phyloP scores from a whole-genome alignment of 306 rosid species.

The Vigna radiata region DNA sequence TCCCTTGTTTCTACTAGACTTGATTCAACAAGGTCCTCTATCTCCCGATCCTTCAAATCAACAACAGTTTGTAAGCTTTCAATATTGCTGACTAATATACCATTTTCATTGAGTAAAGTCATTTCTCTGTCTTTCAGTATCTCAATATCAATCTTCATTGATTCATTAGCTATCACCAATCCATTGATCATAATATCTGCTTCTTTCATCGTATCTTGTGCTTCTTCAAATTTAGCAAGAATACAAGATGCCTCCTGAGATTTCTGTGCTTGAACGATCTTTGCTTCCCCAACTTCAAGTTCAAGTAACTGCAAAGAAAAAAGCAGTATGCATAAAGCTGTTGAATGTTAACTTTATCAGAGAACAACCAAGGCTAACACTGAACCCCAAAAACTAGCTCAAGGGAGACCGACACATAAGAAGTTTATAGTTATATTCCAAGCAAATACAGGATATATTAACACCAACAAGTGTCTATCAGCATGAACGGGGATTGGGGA shows the following conservation, averaged over 20 bases:
- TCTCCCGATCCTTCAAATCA: slow-evolving; percentile 57
- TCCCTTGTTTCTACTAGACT: slow-evolving; percentile 64
- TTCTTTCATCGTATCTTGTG: slow-evolving; percentile 76
- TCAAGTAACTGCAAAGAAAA: slow-evolving; percentile 65
- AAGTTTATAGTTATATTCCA: not conserved
- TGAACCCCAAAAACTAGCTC: not conserved
- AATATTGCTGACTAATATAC: slow-evolving; percentile 58
- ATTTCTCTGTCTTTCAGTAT: slow-evolving; percentile 56
- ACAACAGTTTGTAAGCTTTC: slow-evolving; percentile 66
- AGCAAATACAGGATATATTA: not conserved
- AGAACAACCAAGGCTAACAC: not conserved
- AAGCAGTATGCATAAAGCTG: not conserved
- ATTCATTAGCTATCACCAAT: slow-evolving; percentile 75
- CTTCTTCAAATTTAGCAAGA: slow-evolving; percentile 86
- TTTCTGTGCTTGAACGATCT: slow-evolving; percentile 68
- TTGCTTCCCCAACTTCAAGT: slow-evolving; percentile 80
- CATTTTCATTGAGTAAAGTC: slow-evolving; percentile 57
- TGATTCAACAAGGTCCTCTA: slow-evolving; percentile 60
- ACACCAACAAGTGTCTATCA: slow-evolving; percentile 10
- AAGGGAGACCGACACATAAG: not conserved
- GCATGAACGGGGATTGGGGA: slow-evolving; percentile 20
- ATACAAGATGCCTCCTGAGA: slow-evolving; percentile 75
- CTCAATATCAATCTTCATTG: slow-evolving; percentile 70
- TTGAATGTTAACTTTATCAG: slow-evolving; percentile 21
- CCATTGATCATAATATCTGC: slow-evolving; percentile 84